These are phyloP conservation scores for Falciphora oryzae DNA, from an alignment of 2,329 filamentous ascomycete genomes.

Conservation along the genomic window DNA sequence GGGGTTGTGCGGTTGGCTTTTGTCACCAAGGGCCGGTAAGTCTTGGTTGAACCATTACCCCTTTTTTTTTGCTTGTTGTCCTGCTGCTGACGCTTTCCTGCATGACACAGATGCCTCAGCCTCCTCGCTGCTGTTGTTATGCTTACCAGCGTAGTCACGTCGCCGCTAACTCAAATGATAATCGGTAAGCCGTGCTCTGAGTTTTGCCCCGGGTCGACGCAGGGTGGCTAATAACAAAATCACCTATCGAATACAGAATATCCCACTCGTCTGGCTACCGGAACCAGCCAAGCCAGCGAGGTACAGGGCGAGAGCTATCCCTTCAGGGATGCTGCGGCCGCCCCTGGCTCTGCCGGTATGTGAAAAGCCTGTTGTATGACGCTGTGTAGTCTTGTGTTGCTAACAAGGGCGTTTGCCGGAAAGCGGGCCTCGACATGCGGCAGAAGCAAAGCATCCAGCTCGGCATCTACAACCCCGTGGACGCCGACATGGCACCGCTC, in stretches of 20 bases:
- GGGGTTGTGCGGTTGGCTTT: conserved; percentile 2
- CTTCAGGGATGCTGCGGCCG: not conserved
- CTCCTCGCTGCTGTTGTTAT: conserved; percentile 1
- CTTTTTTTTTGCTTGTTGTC: too few relatives aligned
- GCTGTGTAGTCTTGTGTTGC: not conserved
- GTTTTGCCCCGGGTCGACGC: not conserved
- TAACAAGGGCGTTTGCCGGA: not conserved
- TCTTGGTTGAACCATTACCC: not conserved
- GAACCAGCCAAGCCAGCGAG: not conserved
- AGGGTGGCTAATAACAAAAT: not conserved
- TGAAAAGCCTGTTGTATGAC: not conserved
- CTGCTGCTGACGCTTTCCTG: not conserved
- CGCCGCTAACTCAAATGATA: conserved; percentile 8
- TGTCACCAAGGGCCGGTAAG: conserved; percentile 9
- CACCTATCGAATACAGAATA: not conserved
- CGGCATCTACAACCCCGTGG: conserved; percentile 17
- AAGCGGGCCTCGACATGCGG: conserved; percentile 15
- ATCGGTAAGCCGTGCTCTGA: not conserved
- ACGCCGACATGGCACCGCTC: conserved; percentile 13
- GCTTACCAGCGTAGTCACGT: conserved; percentile 3
- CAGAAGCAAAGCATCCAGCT: conserved; percentile 21
- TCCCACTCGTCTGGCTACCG: not conserved
- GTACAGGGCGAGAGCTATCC: not conserved
- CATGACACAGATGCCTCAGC: not conserved
- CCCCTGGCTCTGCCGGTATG: not conserved